Base-by-base conservation (phyloP, 169 alveolate species). In the Plasmodium cynomolgi region DNA sequence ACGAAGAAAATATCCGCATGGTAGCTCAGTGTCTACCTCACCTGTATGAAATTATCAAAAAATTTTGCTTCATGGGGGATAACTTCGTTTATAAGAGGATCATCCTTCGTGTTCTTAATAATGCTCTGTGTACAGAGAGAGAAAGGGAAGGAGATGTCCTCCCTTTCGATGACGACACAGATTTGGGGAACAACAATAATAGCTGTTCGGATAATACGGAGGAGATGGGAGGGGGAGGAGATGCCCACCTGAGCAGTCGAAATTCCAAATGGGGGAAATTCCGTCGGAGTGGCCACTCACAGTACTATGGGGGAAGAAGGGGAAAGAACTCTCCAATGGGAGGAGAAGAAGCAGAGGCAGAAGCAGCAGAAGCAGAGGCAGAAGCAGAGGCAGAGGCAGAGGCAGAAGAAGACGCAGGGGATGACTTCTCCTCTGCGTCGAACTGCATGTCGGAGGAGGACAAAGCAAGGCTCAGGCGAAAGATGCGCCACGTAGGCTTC, bases 11-110 rank as follows among this genome's bases (percentile, higher is more conserved):
- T 33, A 62, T 88, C 20, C 31, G 26, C 1, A 34, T 81, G 74
- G 47, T 88, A 9, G 47, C 90, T 1, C 26, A 41, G 13, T 56
- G 62, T 1, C 26, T 80, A 39, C 68, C 39, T 0, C 54, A 88
- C 31, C 73, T 88, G n/a, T 33, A 79, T 31, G 94, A 88, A 58
- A 39, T 88, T 0, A 20, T 80, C 20, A 58, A 39, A 44, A 50
- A 33, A n/a, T 88, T 88, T 47, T 15, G n/a, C 8, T 44, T 88
- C 33, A 79, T 88, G 26, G 11, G 50, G 9, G 88, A 88, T 8
- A 88, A 62, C 6, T 88, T 37, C 72, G 91, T 88, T 8, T 88
- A 88, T 58, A 88, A 88, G 54, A 34, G 54, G 47, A 62, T 88
- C 1, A 26, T 88, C 3, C 26, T 79, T 0, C 77, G 82, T 4